These are phyloP conservation scores for Corynascus novoguineensis DNA, from an alignment of 495 filamentous ascomycete species.

Conservation along the genomic window DNA sequence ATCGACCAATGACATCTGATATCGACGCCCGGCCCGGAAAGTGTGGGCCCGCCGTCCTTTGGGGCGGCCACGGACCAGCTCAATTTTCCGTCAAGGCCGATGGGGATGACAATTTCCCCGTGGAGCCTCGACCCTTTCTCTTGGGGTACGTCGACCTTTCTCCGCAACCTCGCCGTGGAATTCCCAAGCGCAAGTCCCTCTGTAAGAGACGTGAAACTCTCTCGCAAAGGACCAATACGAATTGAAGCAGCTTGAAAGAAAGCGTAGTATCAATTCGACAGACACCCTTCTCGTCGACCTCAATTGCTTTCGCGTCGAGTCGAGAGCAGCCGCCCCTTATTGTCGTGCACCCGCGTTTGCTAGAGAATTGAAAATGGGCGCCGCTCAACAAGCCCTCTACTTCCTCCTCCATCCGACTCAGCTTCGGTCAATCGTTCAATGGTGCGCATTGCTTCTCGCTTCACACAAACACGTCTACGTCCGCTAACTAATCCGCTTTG, in stretches of 20 bases:
- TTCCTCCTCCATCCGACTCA: slow-evolving; percentile 71
- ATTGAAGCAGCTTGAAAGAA: not conserved
- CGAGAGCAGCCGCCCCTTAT: slow-evolving; percentile 3
- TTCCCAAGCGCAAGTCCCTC: not conserved
- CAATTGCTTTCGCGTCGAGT: slow-evolving; percentile 7
- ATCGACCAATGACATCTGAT: slow-evolving; percentile 11
- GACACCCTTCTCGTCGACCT: not conserved
- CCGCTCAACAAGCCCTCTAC: slow-evolving; percentile 57
- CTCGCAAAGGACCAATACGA: not conserved
- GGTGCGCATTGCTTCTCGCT: slow-evolving; percentile 50
- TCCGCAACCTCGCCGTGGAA: slow-evolving; percentile 7
- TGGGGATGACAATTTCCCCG: slow-evolving; percentile 19
- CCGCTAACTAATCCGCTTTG: slow-evolving; percentile 11
- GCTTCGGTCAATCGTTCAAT: slow-evolving; percentile 85
- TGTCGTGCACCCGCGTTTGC: not conserved
- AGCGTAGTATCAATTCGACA: not conserved
- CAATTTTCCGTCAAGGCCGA: slow-evolving; percentile 13
- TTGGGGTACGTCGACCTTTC: slow-evolving; percentile 1
- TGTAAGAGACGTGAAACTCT: not conserved
- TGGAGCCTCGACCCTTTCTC: slow-evolving; percentile 11
- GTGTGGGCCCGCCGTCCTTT: not conserved
- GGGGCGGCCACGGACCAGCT: not conserved
- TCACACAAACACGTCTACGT: not conserved
- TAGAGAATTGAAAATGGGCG: slow-evolving; percentile 35
- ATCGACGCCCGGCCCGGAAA: not conserved